A percentile compares a stretch with the other conserved stretches of the same genome.
Evolutionary conservation across 2,329 filamentous ascomycete species (phyloP).

Genomic region (Cercospora janseana): DNA sequence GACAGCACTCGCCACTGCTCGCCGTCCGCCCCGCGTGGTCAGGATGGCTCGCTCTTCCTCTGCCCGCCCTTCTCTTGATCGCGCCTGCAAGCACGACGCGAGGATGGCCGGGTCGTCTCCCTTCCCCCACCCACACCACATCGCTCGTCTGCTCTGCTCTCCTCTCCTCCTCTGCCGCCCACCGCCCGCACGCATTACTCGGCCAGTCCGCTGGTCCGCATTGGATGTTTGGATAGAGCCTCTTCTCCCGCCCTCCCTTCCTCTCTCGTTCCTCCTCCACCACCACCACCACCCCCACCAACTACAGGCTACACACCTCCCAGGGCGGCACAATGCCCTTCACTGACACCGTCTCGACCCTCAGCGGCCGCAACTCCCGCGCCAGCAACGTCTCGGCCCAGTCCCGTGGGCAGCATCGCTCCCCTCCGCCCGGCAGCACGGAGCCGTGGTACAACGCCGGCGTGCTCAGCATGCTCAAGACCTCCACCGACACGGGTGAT

Average conservation of each 20-base stretch:
- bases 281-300: too few relatives aligned
- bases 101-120: conserved; percentile 8
- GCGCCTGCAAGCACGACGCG: conserved; percentile 11
- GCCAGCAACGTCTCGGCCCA: conserved; percentile 47
- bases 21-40: neutral
- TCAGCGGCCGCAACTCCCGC: conserved; percentile 49
- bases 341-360: conserved; percentile 45
- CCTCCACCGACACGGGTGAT: conserved; percentile 50
- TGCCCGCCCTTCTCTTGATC: too few relatives aligned
- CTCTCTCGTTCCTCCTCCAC: too few relatives aligned
- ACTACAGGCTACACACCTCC: conserved; percentile 25
- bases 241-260: conserved; percentile 28
- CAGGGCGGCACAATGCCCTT: conserved; percentile 46
- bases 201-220: conserved; percentile 26
- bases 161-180: conserved; percentile 14
- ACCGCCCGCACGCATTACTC: conserved; percentile 26
- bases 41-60: conserved; percentile 1
- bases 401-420: conserved; percentile 30
- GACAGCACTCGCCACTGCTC: neutral
- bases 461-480: conserved; percentile 52
- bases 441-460: conserved; percentile 41
- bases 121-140: conserved; percentile 1
- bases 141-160: conserved; percentile 4
- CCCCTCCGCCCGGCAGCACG: conserved; percentile 33
- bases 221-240: conserved; percentile 34